Conservation (phyloP, 1,284 basidiomycete species). For the Tylopilus orsonianus region DNA sequence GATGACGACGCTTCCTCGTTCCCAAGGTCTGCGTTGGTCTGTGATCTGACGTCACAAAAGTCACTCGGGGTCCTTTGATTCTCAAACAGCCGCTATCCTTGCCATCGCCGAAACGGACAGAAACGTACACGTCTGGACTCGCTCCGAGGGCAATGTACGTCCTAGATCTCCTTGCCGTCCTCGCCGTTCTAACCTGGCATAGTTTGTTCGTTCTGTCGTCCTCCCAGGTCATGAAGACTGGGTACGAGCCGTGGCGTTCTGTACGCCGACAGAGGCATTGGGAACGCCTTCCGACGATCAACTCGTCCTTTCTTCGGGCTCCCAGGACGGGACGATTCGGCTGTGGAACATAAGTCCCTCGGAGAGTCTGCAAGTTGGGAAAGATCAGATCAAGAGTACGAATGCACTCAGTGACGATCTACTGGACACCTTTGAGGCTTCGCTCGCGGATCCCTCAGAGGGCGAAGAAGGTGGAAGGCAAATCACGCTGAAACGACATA, state of each 20-base stretch:
- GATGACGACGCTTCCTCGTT: constrained; percentile 61
- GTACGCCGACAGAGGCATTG: constrained; percentile 25
- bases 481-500: constrained; percentile 82
- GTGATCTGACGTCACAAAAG: not conserved
- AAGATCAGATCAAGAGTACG: constrained; percentile 10
- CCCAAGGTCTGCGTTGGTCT: constrained; percentile 59
- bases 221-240: constrained; percentile 94
- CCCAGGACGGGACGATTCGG: constrained; percentile 89
- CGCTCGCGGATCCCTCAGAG: constrained; percentile 63
- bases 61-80: not conserved
- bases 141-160: constrained; percentile 47
- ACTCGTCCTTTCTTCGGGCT: constrained; percentile 80
- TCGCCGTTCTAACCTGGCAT: not conserved
- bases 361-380: constrained; percentile 25
- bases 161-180: not conserved
- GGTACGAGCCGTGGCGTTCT: constrained; percentile 80
- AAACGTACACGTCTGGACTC: constrained; percentile 74
- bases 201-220: constrained; percentile 61
- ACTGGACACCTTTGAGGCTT: constrained; percentile 85
- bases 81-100: constrained; percentile 60
- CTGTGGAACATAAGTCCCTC: constrained; percentile 76
- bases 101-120: constrained; percentile 78
- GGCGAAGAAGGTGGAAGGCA: constrained; percentile 73
- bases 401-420: constrained; percentile 62
- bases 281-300: constrained; percentile 33